A percentile compares a stretch with the other conserved stretches of the same genome.
Conservation (phyloP, 2,329 filamentous ascomycete genomes). For the Verticillium nubilum region DNA sequence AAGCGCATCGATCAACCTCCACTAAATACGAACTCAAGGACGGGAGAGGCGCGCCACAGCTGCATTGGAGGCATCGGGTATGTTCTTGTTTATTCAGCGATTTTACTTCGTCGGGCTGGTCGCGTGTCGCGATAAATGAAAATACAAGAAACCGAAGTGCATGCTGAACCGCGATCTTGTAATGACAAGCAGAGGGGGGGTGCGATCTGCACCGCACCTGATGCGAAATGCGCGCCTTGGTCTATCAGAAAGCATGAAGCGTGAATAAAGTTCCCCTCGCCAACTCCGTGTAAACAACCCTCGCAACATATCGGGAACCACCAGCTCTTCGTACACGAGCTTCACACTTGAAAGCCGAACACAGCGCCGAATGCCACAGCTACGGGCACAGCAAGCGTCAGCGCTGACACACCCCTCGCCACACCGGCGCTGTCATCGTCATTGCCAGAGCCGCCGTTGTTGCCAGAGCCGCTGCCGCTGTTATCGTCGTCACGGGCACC, state of each 20-base stretch:
- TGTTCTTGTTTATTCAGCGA: background rate
- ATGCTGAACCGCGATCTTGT: background rate
- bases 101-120: background rate
- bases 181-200: background rate
- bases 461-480: constrained; percentile 1
- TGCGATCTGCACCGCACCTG: background rate
- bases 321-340: background rate
- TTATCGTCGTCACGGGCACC: background rate
- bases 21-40: background rate
- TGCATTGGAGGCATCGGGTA: background rate
- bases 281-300: background rate
- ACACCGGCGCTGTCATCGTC: constrained; percentile 2
- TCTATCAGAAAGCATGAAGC: background rate
- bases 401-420: background rate
- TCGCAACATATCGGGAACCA: background rate
- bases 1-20: too few species aligned
- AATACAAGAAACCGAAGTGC: too few species aligned
- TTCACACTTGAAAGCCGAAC: background rate
- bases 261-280: background rate
- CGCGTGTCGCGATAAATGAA: too few species aligned
- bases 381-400: background rate
- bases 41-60: background rate
- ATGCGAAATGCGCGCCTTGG: background rate
- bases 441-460: background rate
- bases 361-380: background rate